Evolutionary conservation across 1,139 yeast genomes (phyloP).

Genomic region (Meyerozyma carpophila): DNA sequence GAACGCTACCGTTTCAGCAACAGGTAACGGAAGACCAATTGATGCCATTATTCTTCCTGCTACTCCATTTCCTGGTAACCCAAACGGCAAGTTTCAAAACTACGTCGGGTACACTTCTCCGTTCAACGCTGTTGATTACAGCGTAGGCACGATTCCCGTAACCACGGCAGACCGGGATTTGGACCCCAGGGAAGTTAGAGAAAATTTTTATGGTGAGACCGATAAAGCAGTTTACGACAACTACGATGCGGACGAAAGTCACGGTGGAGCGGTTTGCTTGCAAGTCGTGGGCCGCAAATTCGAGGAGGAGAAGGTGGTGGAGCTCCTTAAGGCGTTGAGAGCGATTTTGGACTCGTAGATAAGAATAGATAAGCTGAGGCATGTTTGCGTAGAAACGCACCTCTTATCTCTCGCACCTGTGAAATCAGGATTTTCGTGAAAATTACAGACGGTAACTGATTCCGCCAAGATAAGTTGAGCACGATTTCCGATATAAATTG

Average conservation of each 20-base stretch:
- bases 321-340: background rate
- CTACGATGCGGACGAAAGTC: conserved; percentile 52
- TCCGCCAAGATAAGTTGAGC: no score
- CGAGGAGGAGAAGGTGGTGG: conserved; percentile 54
- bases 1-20: conserved; percentile 22
- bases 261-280: conserved; percentile 62
- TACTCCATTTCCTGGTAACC: conserved; percentile 43
- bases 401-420: background rate
- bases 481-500: no score
- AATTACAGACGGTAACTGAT: no score
- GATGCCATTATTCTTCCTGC: conserved; percentile 47
- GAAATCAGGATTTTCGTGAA: background rate
- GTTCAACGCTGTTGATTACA: conserved; percentile 54
- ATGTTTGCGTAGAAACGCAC: background rate
- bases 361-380: background rate
- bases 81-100: conserved; percentile 29
- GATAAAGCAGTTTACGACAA: conserved; percentile 13
- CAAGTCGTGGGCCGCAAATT: conserved; percentile 56
- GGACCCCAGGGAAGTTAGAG: conserved; percentile 23
- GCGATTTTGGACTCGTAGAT: background rate
- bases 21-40: conserved; percentile 37
- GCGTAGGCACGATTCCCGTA: conserved; percentile 58
- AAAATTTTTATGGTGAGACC: conserved; percentile 6
- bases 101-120: conserved; percentile 51
- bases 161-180: conserved; percentile 40